Base-by-base conservation (phyloP, 78 protist species). In the Dictyostelium purpureum region DNA sequence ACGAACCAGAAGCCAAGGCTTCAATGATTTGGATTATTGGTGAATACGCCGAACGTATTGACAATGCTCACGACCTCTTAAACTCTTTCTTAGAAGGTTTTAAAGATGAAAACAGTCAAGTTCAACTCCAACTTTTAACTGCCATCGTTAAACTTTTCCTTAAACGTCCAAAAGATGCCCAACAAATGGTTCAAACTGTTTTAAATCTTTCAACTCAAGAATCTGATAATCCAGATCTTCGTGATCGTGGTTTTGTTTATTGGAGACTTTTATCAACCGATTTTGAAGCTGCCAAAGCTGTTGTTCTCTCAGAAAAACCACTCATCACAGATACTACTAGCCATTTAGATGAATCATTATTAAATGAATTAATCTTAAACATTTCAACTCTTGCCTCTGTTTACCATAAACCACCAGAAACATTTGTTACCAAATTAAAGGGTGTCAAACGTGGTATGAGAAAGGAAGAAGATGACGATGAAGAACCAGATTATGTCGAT, bases 21-120 rank as follows among this genome's bases (percentile, higher is more conserved):
- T 85, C 99, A n/a, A 98, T 99, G 99, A 94, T 99, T 43, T 99
- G 99, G 99, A 99, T 99, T 82, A 88, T 99, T 21, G 99, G 99
- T 56, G 99, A 99, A 92, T 99, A 99, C 89, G 98, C 99, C 4
- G 99, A 96, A 66, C 97, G 99, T 35, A 99, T 99, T 89, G 99
- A 98, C 79, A 99, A 99, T 92, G 99, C 99, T 26, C 99, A 77
- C 67, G 99, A 97, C 88, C 67, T 98, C 33, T 94, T 99, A 66
- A 97, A 90, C 40, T 38, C 51, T 16, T 97, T 98, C 96, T 47
- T 96, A 61, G 99, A 97, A 26, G 61, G 93, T 14, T 97, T 98
- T 94, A 87, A 67, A 38, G 99, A 98, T 42, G 99, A 98, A 73
- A 43, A 65, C 57, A 59, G 88, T 26, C 85, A 79, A 61, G 99